phyloP scores from a whole-genome alignment of 768 basidiomycete species.

The Paxillus rubicundulus region DNA sequence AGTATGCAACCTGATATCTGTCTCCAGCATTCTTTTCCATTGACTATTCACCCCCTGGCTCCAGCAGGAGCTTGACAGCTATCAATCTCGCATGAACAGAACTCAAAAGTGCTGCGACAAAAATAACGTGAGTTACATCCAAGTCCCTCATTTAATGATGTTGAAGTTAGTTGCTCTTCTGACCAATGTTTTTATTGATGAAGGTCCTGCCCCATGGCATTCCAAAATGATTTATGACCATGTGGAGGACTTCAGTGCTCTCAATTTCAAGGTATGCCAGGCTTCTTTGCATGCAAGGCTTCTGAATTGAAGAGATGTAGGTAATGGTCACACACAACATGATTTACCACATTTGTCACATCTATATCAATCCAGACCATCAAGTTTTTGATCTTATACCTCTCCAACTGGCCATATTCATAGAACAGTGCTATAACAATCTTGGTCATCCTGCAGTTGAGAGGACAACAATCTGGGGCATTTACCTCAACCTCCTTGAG shows the following conservation, averaged over 20 bases:
- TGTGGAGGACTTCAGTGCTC: slow-evolving; percentile 26
- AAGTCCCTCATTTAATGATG: too few species aligned
- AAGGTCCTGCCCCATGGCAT: slow-evolving; percentile 35
- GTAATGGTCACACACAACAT: too few species aligned
- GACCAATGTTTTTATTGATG: too few species aligned
- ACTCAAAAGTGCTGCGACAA: slow-evolving; percentile 1
- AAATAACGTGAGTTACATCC: slow-evolving; percentile 14
- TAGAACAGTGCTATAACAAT: neutral
- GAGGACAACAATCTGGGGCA: too few species aligned
- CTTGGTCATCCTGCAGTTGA: neutral
- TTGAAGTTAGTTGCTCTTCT: too few species aligned
- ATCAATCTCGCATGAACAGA: slow-evolving; percentile 4
- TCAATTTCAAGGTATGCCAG: slow-evolving; percentile 36
- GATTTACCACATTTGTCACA: too few species aligned
- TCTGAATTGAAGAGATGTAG: neutral
- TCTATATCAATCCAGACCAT: too few species aligned
- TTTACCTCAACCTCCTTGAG: too few species aligned
- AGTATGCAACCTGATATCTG: too few species aligned
- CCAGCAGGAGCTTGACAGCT: slow-evolving; percentile 6
- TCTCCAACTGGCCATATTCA: too few species aligned
- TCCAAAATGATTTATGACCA: slow-evolving; percentile 30
- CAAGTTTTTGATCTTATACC: too few species aligned
- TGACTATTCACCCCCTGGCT: slow-evolving; percentile 32
- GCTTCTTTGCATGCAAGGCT: too few species aligned
- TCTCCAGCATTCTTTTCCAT: slow-evolving; percentile 40